Percentiles rank a stretch among this genome's conserved stretches.
Conservation (phyloP, 2,329 filamentous ascomycete species). For the Rhinocladiella mackenziei region DNA sequence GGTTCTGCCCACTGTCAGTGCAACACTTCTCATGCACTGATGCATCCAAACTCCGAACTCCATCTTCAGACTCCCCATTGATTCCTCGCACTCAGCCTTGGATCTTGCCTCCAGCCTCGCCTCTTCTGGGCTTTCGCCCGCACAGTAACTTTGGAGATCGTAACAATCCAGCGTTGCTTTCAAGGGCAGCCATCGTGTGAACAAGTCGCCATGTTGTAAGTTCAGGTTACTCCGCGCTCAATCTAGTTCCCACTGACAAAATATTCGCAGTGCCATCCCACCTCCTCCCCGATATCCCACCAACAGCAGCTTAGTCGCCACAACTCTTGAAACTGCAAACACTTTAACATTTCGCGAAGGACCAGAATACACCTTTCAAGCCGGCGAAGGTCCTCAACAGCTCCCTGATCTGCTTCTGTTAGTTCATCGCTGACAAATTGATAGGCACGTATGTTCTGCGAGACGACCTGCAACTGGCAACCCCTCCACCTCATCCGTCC, state of each 20-base stretch:
- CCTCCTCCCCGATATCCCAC: constrained; percentile 77
- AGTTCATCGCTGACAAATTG: constrained; percentile 4
- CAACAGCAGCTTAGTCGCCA: constrained; percentile 62
- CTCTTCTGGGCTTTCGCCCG: not conserved
- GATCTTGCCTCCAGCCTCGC: not conserved
- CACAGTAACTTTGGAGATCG: not conserved
- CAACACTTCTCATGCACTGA: not conserved
- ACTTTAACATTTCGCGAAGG: constrained; percentile 73
- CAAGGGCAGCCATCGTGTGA: not conserved
- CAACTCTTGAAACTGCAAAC: constrained; percentile 92
- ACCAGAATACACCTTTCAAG: constrained; percentile 82
- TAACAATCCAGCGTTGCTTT: not conserved
- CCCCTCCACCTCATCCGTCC: constrained; percentile 90
- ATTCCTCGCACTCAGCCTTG: not conserved
- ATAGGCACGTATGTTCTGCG: constrained; percentile 82
- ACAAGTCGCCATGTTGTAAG: constrained; percentile 29
- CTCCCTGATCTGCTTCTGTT: too few species aligned
- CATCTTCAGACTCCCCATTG: not conserved
- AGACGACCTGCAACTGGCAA: constrained; percentile 88
- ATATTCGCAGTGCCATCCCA: constrained; percentile 64
- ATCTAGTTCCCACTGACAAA: constrained; percentile 9
- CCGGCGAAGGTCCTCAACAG: constrained; percentile 88
- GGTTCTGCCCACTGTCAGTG: not conserved
- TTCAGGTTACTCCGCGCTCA: not conserved
- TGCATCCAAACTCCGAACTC: not conserved